Conservation (phyloP, 1,284 basidiomycete genomes). For the Agroathelia rolfsii region DNA sequence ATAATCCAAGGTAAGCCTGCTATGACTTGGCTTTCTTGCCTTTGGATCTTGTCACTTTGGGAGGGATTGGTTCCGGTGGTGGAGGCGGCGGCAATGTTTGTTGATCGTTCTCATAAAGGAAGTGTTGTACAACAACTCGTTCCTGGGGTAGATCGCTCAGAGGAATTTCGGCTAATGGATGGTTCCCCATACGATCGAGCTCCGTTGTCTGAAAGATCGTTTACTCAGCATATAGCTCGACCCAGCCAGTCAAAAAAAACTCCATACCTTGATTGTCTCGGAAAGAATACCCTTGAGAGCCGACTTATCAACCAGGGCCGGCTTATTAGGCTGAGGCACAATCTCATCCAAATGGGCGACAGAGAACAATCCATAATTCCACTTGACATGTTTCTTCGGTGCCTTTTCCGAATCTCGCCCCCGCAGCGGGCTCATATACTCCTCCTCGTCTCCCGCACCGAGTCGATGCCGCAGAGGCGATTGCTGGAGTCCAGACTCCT, state of each 20-base stretch:
- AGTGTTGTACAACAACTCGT: constrained; percentile 67
- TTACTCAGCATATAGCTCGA: constrained; percentile 3
- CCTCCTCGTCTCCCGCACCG: constrained; percentile 75
- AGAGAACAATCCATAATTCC: constrained; percentile 65
- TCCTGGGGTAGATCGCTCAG: constrained; percentile 54
- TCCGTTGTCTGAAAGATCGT: constrained; percentile 37
- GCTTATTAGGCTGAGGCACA: constrained; percentile 35
- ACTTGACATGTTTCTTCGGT: constrained; percentile 55
- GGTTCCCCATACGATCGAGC: constrained; percentile 71
- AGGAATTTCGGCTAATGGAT: constrained; percentile 49
- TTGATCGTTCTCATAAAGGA: constrained; percentile 73
- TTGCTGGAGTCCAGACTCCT: constrained; percentile 14
- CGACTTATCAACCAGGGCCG: too few species aligned
- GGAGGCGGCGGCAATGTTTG: constrained; percentile 24
- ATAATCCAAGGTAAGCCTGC: constrained; percentile 6
- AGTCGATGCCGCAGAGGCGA: constrained; percentile 33
- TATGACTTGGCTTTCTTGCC: constrained; percentile 28
- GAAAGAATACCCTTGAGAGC: constrained; percentile 69
- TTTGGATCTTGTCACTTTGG: constrained; percentile 41
- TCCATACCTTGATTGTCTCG: constrained; percentile 50
- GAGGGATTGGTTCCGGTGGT: constrained; percentile 20
- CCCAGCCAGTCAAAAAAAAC: constrained; percentile 7
- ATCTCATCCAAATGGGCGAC: constrained; percentile 52
- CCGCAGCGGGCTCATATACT: constrained; percentile 61
- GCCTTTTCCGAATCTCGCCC: constrained; percentile 26